A percentile compares a stretch with the other conserved stretches of the same genome.
Evolutionary conservation across 2,329 filamentous ascomycete species (phyloP).

Genomic region (Fusarium nygamai): DNA sequence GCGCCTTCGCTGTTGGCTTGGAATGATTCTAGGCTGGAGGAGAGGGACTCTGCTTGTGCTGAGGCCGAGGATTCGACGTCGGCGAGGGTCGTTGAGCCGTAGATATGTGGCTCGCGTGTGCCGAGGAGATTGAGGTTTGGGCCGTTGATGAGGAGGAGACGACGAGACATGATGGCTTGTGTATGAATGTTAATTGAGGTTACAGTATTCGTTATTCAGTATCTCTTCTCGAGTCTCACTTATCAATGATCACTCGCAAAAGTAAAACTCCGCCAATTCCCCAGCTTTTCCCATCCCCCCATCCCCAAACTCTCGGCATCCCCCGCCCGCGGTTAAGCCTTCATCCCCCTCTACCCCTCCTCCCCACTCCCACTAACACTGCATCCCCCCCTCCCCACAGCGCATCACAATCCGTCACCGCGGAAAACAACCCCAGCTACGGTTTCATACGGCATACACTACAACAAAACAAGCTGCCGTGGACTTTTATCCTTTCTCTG

Average conservation of each 20-base stretch:
- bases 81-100: constrained; percentile 74
- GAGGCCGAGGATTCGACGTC: constrained; percentile 65
- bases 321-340: constrained; percentile 44
- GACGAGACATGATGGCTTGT: constrained; percentile 47
- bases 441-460: constrained; percentile 33
- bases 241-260: constrained; percentile 22
- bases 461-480: constrained; percentile 17
- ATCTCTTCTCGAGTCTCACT: neutral
- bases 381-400: constrained; percentile 29
- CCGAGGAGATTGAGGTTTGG: constrained; percentile 85
- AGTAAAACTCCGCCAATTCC: constrained; percentile 14
- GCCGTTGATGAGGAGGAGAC: constrained; percentile 80
- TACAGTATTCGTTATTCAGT: neutral
- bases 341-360: constrained; percentile 31
- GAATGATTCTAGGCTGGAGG: constrained; percentile 64
- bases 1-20: constrained; percentile 84
- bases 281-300: neutral
- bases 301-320: constrained; percentile 16
- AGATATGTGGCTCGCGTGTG: constrained; percentile 76
- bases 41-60: constrained; percentile 59
- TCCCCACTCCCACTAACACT: neutral
- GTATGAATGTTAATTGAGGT: neutral
- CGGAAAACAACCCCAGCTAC: neutral
- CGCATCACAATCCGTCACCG: constrained; percentile 34
- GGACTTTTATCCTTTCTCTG: neutral